Evolutionary conservation across 768 basidiomycete species (phyloP), one percentile per base, ranked within the genome.

Genomic region (Psilocybe cubensis): DNA sequence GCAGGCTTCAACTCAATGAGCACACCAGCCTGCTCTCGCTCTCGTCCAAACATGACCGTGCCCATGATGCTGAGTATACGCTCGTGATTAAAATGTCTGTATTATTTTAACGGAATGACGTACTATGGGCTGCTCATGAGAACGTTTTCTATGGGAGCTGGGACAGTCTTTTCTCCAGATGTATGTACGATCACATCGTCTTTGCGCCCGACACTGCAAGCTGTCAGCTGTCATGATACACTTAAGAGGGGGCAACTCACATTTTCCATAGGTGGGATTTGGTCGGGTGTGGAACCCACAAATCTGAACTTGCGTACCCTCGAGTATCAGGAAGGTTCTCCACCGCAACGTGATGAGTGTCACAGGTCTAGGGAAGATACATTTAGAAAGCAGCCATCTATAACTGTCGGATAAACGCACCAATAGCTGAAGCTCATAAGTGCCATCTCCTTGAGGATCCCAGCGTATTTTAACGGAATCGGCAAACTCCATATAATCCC

Each of bases 221-320:
- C 9, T 40, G 2, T 18, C 17, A 8, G 17, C 33, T 17, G 33
- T 20, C 20, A 31, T 3, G 4, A 35, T 29, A 31, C n/a, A 6
- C 20, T 9, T 28, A 20, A 8, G 27, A 35, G 24, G 24, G 12
- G 33, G n/a, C n/a, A 33, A 51, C 49, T 14, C 43, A 54, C 42
- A 45, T 33, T 29, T 54, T 54, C 42, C 42, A 54, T n/a, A 54
- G 31, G 23, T 45, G 27, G 12, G 44, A 29, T 11, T 54, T 33
- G n/a, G 53, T 54, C 3, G 53, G 53, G 27, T 55, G 45, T 47
- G 41, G 53, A 5, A 58, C 28, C 45, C 71, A 75, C 2, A 75
- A 55, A 54, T 79, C 78, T 4, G 68, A 71, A 8, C 72, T 77
- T 9, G 70, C 66, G 58, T 76, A 78, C 3, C 76, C 78, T 35